Percentiles rank a stretch among this genome's conserved stretches.
These are phyloP conservation scores for Fonsecaea erecta DNA, from an alignment of 2,329 filamentous ascomycete genomes.

Conservation along the genomic window DNA sequence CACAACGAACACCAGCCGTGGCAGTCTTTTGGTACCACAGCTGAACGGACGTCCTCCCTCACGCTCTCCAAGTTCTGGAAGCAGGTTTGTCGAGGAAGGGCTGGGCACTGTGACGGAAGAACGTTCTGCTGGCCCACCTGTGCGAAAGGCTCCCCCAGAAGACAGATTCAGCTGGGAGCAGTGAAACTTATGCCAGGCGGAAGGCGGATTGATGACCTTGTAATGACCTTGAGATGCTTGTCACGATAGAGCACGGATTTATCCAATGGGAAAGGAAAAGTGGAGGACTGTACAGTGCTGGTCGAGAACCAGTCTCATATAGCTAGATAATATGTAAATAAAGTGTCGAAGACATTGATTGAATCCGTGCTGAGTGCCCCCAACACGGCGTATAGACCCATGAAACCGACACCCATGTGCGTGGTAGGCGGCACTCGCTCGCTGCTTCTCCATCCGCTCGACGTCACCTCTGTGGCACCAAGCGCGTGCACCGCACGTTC, in stretches of 20 bases:
- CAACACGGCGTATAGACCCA: background rate
- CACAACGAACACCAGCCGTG: constrained; percentile 11
- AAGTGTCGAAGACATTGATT: background rate
- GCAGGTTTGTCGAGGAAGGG: constrained; percentile 37
- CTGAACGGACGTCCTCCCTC: constrained; percentile 30
- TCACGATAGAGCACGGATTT: constrained; percentile 9
- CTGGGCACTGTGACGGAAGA: constrained; percentile 28
- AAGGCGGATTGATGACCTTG: background rate
- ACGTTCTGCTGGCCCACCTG: constrained; percentile 13
- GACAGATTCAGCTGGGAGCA: constrained; percentile 36
- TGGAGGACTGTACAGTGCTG: constrained; percentile 11
- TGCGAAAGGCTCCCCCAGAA: background rate
- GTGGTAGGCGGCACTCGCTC: too few species aligned
- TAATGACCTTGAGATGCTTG: constrained; percentile 8
- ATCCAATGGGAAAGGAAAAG: background rate
- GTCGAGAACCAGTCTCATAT: constrained; percentile 10
- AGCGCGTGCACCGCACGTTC: background rate
- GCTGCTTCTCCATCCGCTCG: constrained; percentile 3
- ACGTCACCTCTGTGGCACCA: constrained; percentile 1
- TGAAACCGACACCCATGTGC: background rate
- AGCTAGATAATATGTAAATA: constrained; percentile 9
- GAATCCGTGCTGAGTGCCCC: background rate
- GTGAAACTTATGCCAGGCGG: constrained; percentile 5
- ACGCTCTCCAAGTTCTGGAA: constrained; percentile 33
- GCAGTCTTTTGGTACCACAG: constrained; percentile 27